Percentiles rank a stretch among this genome's conserved stretches.
phyloP scores from a whole-genome alignment of 768 basidiomycete species.

The Podaxis sp. region DNA sequence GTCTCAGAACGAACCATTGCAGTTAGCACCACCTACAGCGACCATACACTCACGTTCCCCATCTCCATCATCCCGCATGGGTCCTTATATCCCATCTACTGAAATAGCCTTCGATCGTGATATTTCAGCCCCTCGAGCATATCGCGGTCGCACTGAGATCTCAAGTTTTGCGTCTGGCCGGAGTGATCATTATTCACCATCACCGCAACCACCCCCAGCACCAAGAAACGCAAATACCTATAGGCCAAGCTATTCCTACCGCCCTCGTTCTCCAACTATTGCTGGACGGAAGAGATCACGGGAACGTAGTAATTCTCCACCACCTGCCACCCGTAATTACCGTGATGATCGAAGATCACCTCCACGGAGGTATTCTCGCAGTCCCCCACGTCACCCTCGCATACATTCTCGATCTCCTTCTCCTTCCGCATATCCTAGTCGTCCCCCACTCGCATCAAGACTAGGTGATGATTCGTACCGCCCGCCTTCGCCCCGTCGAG shows the following conservation, averaged over 20 bases:
- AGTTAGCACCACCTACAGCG: background rate
- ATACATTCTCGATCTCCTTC: conserved; percentile 4
- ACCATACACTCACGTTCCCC: background rate
- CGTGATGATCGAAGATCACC: conserved; percentile 3
- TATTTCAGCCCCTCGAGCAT: background rate
- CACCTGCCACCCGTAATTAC: conserved; percentile 2
- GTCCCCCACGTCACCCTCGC: conserved; percentile 8
- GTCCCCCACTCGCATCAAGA: conserved; percentile 2
- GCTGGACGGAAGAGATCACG: conserved; percentile 10
- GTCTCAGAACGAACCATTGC: background rate
- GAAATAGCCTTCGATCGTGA: background rate
- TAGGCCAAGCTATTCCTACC: background rate
- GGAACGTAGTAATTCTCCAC: background rate
- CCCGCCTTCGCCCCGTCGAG: background rate
- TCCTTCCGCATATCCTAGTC: background rate
- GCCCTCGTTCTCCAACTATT: conserved; percentile 3
- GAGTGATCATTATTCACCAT: conserved; percentile 9
- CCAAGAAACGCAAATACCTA: conserved; percentile 2
- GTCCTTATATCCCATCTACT: background rate
- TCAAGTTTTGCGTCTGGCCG: background rate
- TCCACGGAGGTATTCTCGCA: conserved; percentile 6
- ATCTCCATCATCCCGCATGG: conserved; percentile 8
- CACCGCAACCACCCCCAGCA: background rate
- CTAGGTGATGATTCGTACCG: background rate
- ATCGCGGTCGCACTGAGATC: background rate